Conservation (phyloP, 305 asterid species). For the Fraxinus dipetala region DNA sequence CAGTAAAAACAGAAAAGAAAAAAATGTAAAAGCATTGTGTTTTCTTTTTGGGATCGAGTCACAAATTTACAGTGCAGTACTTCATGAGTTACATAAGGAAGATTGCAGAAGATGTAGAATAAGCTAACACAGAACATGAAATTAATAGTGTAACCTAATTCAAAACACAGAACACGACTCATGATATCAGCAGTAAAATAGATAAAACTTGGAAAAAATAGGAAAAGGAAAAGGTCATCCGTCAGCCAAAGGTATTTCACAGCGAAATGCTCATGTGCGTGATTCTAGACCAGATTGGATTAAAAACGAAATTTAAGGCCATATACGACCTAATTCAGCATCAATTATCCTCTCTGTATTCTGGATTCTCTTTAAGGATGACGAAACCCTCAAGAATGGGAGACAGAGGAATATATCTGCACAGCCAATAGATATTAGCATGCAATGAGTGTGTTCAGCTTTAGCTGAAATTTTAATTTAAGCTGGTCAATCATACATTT, state of each 20-base stretch:
- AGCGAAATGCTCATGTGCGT: neutral
- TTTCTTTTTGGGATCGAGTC: neutral
- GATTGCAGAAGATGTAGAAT: slow-evolving; percentile 1
- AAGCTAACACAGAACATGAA: neutral
- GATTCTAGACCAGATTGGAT: neutral
- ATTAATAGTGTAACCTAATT: neutral
- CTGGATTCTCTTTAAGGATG: slow-evolving; percentile 87
- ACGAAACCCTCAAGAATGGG: slow-evolving; percentile 97
- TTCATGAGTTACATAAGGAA: neutral
- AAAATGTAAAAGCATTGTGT: neutral
- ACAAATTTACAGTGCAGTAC: neutral
- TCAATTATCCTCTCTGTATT: slow-evolving; percentile 66
- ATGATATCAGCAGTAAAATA: neutral
- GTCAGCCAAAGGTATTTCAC: neutral
- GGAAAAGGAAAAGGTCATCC: neutral
- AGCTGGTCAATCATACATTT: neutral
- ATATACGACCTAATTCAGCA: neutral
- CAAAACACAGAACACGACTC: neutral
- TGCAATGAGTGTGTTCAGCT: neutral
- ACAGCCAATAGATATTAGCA: slow-evolving; percentile 8
- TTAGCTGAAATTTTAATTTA: neutral
- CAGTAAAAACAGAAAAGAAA: neutral
- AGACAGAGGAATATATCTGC: slow-evolving; percentile 80
- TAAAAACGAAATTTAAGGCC: neutral
- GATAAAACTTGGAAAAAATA: neutral